A percentile compares a stretch with the other conserved stretches of the same genome.
These are phyloP conservation scores for Hanseniaspora singularis DNA, from an alignment of 805 yeast species.

Conservation along the genomic window DNA sequence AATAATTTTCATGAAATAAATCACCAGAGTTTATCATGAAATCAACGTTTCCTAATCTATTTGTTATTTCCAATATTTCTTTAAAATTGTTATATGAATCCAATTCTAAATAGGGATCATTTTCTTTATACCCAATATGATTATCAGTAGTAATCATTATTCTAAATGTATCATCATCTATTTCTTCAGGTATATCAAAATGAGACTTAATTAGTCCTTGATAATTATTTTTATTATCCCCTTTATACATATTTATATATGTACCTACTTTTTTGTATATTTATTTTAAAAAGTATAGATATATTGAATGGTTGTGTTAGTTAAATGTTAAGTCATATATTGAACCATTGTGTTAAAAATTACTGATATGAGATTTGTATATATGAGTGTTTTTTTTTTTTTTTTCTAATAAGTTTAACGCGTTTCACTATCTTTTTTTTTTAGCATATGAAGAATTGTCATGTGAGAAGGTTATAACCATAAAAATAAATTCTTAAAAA, in stretches of 20 bases:
- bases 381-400: too few species aligned
- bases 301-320: too few species aligned
- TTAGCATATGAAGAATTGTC: too few species aligned
- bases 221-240: neutral
- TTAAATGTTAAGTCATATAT: too few species aligned
- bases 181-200: conserved; percentile 20
- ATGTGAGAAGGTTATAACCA: too few species aligned
- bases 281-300: too few species aligned
- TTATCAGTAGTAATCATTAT: conserved; percentile 85
- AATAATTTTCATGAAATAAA: conserved; percentile 72
- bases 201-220: conserved; percentile 1
- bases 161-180: conserved; percentile 48
- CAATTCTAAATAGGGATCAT: conserved; percentile 78
- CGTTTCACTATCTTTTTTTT: too few species aligned
- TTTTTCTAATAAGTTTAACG: too few species aligned
- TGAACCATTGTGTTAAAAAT: too few species aligned
- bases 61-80: conserved; percentile 67
- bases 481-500: too few species aligned
- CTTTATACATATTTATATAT: neutral
- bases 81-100: conserved; percentile 82
- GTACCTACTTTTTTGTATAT: too few species aligned
- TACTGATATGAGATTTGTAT: too few species aligned
- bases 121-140: conserved; percentile 87
- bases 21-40: conserved; percentile 90
- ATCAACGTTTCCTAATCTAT: conserved; percentile 48